These are phyloP conservation scores for Ambrosia trifida DNA, from an alignment of 129 eudicot genomes.

Conservation along the genomic window DNA sequence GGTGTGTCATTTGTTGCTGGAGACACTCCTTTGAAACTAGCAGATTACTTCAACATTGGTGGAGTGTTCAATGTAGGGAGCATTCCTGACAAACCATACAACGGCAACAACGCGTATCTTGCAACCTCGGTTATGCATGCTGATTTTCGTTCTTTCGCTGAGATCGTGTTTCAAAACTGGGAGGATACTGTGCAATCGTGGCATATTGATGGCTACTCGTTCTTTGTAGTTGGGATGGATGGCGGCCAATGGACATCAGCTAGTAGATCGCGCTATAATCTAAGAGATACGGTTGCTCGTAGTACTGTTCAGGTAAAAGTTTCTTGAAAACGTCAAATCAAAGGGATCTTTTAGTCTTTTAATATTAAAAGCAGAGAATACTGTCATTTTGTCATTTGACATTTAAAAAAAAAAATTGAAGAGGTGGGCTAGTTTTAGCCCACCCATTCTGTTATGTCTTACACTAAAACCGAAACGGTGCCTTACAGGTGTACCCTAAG, in stretches of 20 bases:
- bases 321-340: background rate
- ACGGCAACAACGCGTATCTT: constrained; percentile 62
- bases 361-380: background rate
- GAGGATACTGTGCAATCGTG: constrained; percentile 83
- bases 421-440: too few relatives aligned
- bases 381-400: background rate
- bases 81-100: constrained; percentile 60
- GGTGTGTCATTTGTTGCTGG: constrained; percentile 66
- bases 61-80: constrained; percentile 75
- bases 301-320: constrained; percentile 55
- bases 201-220: constrained; percentile 92
- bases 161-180: constrained; percentile 91
- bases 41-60: constrained; percentile 82
- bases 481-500: constrained; percentile 58
- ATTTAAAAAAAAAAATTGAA: too few relatives aligned
- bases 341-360: too few relatives aligned
- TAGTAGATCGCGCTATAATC: constrained; percentile 60
- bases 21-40: constrained; percentile 88
- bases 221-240: constrained; percentile 94
- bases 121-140: constrained; percentile 85
- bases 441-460: too few relatives aligned
- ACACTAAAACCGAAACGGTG: background rate
- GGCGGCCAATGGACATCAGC: constrained; percentile 68
- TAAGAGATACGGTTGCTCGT: constrained; percentile 65
- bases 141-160: constrained; percentile 74